Percentiles rank a stretch among this genome's conserved stretches.
Evolutionary conservation across 345 rosid species (phyloP).

Genomic region (Ricinus communis): DNA sequence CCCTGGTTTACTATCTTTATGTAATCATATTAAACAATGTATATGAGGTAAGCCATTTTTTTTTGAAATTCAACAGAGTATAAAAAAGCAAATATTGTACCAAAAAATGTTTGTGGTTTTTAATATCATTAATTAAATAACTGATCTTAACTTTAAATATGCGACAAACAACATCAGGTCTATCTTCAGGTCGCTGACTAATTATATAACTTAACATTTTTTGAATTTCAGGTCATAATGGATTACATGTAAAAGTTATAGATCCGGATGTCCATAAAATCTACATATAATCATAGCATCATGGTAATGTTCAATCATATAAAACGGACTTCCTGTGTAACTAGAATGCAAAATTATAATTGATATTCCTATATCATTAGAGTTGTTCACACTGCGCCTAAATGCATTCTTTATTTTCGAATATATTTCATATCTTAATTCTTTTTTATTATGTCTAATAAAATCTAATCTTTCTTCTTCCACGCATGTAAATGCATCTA

Average conservation of each 20-base stretch:
- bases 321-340: neutral
- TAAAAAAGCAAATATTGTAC: neutral
- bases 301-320: neutral
- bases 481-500: neutral
- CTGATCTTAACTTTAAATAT: neutral
- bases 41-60: neutral
- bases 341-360: neutral
- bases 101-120: neutral
- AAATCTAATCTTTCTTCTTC: neutral
- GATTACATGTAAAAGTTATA: neutral
- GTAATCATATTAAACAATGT: neutral
- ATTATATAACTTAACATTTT: neutral
- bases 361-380: neutral
- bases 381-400: neutral
- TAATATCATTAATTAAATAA: neutral
- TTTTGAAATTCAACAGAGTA: conserved; percentile 12
- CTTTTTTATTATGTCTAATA: neutral
- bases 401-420: neutral
- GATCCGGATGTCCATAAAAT: neutral
- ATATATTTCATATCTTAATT: neutral
- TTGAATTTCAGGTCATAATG: neutral
- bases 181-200: neutral
- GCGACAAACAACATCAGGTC: neutral
- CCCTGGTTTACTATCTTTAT: neutral
- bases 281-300: neutral